Base-by-base conservation (phyloP, 176 grass and related monocot genomes). In the Typha latifolia region DNA sequence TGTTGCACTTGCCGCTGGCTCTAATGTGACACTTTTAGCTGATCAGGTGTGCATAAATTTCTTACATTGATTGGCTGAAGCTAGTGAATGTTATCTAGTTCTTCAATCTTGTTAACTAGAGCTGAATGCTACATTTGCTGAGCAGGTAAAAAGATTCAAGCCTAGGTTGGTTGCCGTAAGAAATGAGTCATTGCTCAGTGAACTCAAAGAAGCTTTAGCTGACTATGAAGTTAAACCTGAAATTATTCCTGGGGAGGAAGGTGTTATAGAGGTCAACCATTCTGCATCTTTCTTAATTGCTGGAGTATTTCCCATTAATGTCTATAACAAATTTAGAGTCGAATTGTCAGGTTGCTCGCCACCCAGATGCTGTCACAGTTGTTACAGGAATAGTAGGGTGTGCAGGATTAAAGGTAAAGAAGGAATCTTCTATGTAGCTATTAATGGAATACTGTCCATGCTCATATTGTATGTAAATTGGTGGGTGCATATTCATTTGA, bases 371-470 rank as follows among this genome's bases (percentile, higher is more conserved):
- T 62, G 86, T 89, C 47, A 99, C 89, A 26, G 94, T 90, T 52
- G 89, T 99, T 75, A 93, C 94, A 21, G 94, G 94, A 34, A 99
- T 99, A 85, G 94, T 99, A 76, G 94, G 94, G 20, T 93, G 94
- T 77, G 94, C 94, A 69, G 94, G 94, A 72, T 69, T 99, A 49
- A 93, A 93, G 94, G 94, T 99, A 90, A 80, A 22, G n/a, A 21
- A 2, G 20, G 53, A 59, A 59, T 19, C 53, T 10, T 59, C 20
- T 59, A 59, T 21, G 16, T 22, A 9, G 53, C 14, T 22, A 59
- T 21, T 21, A 59, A 7, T 9, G 16, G 37, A 43, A 43, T 43
- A 43, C 37, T 43, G 37, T 43, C 37, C 37, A 43, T 43, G 37
- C 0, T 43, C 9, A 43, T 10, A 43, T 43, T 43, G 5, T 43